Percentiles rank a stretch among this genome's conserved stretches.
These are phyloP conservation scores for Aspergillus nomiae DNA, from an alignment of 2,329 filamentous ascomycete genomes.

Conservation along the genomic window DNA sequence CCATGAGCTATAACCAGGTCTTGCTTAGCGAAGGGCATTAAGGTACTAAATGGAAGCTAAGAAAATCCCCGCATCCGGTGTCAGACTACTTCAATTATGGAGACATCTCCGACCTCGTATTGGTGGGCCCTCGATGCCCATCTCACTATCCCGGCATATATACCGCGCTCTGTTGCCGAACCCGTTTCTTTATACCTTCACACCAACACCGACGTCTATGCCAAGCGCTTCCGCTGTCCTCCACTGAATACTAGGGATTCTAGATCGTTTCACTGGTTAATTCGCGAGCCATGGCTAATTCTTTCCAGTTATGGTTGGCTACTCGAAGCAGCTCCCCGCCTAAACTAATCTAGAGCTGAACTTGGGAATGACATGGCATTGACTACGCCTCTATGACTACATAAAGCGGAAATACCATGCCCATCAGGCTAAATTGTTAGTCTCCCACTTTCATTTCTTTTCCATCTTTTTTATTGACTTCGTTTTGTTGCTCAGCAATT, in stretches of 20 bases:
- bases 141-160: background rate
- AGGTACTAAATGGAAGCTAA: background rate
- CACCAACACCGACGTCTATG: background rate
- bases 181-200: background rate
- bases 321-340: background rate
- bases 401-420: background rate
- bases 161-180: background rate
- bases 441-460: background rate
- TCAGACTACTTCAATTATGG: background rate
- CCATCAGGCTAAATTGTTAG: background rate
- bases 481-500: background rate
- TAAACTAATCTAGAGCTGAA: background rate
- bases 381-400: background rate
- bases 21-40: background rate
- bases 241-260: background rate
- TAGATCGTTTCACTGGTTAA: background rate
- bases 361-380: background rate
- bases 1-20: background rate
- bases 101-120: background rate
- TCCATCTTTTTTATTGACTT: background rate
- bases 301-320: background rate
- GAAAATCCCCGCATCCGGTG: background rate
- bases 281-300: background rate
- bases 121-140: background rate
- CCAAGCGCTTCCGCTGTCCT: background rate